These are phyloP conservation scores for Aspergillus pseudoterreus DNA, from an alignment of 2,329 filamentous ascomycete species.

Conservation along the genomic window DNA sequence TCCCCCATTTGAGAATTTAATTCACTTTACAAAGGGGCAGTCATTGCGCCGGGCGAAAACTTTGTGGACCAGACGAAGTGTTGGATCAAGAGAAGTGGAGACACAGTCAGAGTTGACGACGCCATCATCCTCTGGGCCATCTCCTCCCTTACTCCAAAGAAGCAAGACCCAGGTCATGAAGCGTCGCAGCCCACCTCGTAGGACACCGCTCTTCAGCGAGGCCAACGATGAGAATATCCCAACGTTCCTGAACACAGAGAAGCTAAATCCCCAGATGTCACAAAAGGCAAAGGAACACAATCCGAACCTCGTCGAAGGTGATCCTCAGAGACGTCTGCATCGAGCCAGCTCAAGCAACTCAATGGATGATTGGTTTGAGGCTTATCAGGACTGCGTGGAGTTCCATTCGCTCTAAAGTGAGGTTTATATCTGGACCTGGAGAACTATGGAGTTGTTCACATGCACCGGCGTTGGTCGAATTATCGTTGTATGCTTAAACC, in stretches of 20 bases:
- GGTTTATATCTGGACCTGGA: no score
- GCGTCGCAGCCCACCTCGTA: conserved; percentile 7
- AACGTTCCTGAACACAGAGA: not conserved
- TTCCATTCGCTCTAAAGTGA: conserved; percentile 17
- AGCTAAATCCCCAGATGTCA: not conserved
- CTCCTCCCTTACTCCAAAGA: conserved; percentile 9
- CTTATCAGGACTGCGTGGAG: conserved; percentile 23
- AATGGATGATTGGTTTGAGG: conserved; percentile 18
- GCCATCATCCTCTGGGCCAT: conserved; percentile 3
- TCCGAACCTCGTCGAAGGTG: no score
- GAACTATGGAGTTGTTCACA: no score
- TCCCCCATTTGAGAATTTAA: not conserved
- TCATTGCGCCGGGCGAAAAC: conserved; percentile 10
- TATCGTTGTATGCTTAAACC: no score
- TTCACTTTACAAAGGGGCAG: conserved; percentile 8
- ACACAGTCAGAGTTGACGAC: conserved; percentile 6
- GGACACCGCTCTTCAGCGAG: not conserved
- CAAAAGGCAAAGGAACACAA: not conserved
- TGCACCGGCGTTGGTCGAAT: no score
- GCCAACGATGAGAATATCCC: conserved; percentile 1
- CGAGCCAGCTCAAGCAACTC: conserved; percentile 16
- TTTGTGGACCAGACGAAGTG: conserved; percentile 11
- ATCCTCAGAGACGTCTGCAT: not conserved
- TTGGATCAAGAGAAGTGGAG: conserved; percentile 11
- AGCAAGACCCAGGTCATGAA: conserved; percentile 10